These are phyloP conservation scores for Beverwykella pulmonaria DNA, from an alignment of 495 filamentous ascomycete genomes.

Conservation along the genomic window DNA sequence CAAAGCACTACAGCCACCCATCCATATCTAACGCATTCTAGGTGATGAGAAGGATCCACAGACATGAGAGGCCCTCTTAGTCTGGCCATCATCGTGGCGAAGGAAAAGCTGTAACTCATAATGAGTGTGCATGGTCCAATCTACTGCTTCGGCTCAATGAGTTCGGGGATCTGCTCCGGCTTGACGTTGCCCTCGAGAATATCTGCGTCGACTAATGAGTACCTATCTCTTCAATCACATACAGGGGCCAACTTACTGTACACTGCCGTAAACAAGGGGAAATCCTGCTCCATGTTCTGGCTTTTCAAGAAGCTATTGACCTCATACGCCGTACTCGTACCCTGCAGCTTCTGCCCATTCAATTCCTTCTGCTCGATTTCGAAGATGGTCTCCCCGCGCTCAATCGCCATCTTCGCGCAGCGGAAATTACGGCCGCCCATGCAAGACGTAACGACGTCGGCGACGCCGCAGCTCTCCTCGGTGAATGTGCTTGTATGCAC, in stretches of 20 bases:
- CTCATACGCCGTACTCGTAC: slow-evolving; percentile 86
- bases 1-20: neutral
- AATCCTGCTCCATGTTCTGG: slow-evolving; percentile 75
- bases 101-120: neutral
- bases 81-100: neutral
- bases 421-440: slow-evolving; percentile 89
- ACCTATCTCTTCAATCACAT: neutral
- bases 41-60: neutral
- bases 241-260: slow-evolving; percentile 56
- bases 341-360: slow-evolving; percentile 97
- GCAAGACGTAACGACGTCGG: slow-evolving; percentile 94
- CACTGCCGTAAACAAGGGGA: slow-evolving; percentile 88
- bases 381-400: slow-evolving; percentile 75
- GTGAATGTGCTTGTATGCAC: slow-evolving; percentile 84
- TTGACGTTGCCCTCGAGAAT: slow-evolving; percentile 51
- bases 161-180: slow-evolving; percentile 49
- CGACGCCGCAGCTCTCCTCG: slow-evolving; percentile 93
- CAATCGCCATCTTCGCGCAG: slow-evolving; percentile 84
- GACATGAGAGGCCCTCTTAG: neutral
- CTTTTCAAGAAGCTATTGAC: slow-evolving; percentile 85
- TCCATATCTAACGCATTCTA: neutral
- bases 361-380: slow-evolving; percentile 87
- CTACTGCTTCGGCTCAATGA: slow-evolving; percentile 42
- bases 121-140: neutral
- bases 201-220: slow-evolving; percentile 30